phyloP scores from a whole-genome alignment of 176 grass and related monocot genomes.

The Areca catechu region DNA sequence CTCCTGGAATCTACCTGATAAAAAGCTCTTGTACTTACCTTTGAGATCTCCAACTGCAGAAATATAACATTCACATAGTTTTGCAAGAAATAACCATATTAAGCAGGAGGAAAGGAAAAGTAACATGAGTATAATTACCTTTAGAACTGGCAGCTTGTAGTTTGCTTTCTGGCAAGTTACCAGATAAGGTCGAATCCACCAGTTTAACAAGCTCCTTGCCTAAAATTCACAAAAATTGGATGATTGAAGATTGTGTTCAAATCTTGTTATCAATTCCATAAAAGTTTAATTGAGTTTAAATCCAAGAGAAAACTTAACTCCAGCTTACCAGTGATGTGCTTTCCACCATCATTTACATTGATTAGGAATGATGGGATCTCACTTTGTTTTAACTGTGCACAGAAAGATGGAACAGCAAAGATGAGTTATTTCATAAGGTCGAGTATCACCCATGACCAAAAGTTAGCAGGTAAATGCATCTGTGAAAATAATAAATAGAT shows the following conservation, averaged over 20 bases:
- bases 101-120: conserved; percentile 7
- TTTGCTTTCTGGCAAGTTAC: conserved; percentile 32
- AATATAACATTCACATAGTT: not conserved
- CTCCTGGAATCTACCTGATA: conserved; percentile 44
- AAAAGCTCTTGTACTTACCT: conserved; percentile 68
- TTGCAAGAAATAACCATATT: not conserved
- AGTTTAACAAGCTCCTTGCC: conserved; percentile 45
- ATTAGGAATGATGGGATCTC: conserved; percentile 62
- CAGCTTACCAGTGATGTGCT: conserved; percentile 42
- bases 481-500: too few species aligned
- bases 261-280: not conserved
- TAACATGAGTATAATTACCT: conserved; percentile 31
- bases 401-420: conserved; percentile 8
- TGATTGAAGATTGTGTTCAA: not conserved
- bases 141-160: conserved; percentile 12
- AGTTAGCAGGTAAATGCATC: too few species aligned
- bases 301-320: not conserved
- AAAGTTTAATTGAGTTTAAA: conserved; percentile 5
- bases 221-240: conserved; percentile 15
- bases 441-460: too few species aligned
- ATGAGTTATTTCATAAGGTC: too few species aligned
- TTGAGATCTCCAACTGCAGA: conserved; percentile 69
- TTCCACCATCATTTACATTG: conserved; percentile 58
- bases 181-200: conserved; percentile 26
- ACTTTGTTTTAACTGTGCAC: conserved; percentile 57